Evolutionary conservation across 139 green algal species (phyloP).

Genomic region (Limnomonas spitsbergensis): DNA sequence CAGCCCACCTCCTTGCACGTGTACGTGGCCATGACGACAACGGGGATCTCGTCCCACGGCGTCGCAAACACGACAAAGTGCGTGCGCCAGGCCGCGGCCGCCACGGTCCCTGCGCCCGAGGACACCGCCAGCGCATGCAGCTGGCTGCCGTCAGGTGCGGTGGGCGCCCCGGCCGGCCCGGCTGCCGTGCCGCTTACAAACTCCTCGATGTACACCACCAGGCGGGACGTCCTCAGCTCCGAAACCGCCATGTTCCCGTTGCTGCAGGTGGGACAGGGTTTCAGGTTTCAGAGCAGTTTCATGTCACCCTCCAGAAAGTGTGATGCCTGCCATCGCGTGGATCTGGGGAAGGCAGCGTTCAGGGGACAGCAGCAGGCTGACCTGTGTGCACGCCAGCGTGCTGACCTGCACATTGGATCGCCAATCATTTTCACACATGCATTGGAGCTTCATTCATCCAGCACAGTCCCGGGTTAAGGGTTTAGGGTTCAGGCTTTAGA

Average conservation of each 20-base stretch:
- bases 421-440: too few species aligned
- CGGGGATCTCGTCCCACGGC: slow-evolving; percentile 40
- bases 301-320: too few species aligned
- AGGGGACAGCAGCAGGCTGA: too few species aligned
- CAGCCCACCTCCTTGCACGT: slow-evolving; percentile 21
- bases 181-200: background rate
- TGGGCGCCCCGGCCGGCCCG: too few species aligned
- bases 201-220: slow-evolving; percentile 25
- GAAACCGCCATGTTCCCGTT: slow-evolving; percentile 23
- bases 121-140: slow-evolving; percentile 22
- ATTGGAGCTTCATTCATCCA: too few species aligned
- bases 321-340: too few species aligned
- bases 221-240: slow-evolving; percentile 19
- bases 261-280: background rate
- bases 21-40: slow-evolving; percentile 27
- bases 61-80: slow-evolving; percentile 38
- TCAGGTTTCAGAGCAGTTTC: too few species aligned
- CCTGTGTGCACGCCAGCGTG: too few species aligned
- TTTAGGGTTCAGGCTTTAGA: too few species aligned
- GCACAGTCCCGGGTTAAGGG: too few species aligned
- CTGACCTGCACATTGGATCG: too few species aligned
- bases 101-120: slow-evolving; percentile 18
- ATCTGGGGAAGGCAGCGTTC: too few species aligned
- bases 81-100: slow-evolving; percentile 26
- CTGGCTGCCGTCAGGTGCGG: background rate